Base-by-base conservation (phyloP, 306 rosid species). In the Castanopsis chinensis region DNA sequence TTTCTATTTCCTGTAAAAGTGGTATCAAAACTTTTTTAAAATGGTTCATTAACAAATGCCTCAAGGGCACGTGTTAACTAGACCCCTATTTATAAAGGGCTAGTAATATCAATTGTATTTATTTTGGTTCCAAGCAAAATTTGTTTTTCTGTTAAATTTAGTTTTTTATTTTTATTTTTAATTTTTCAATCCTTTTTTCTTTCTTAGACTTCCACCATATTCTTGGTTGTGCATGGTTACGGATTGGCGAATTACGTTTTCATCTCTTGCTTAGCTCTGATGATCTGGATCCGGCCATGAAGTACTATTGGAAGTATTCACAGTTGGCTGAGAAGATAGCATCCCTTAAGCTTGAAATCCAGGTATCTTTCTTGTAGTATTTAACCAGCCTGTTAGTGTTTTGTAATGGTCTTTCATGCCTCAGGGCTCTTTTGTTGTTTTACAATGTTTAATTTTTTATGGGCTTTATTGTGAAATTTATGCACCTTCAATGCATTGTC, bases 241-340 rank as follows among this genome's bases (percentile, higher is more conserved):
- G 57, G 75, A 90, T 91, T 77, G 99, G 99, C 68, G 87, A 70
- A 51, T 80, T 95, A 49, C 97, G 96, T 73, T 83, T 92, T 72
- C 83, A 84, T 71, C 97, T 95, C 72, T 81, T 95, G 91, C 94
- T 91, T 74, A 78, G 91, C 85, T 83, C 88, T 70, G 86, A 78
- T 77, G 93, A 89, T 76, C 37, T 92, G 69, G 99, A 95, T 90
- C 99, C 99, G 56, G 87, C 90, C 75, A 77, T 88, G 92, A 92
- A 95, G 80, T 88, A 92, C 83, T 71, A 79, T 79, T 88, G 86
- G 85, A 90, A 92, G 90, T 74, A 90, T 82, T 71, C 81, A 55
- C 89, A 89, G 73, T 84, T 90, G 37, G 81, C 83, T 54, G 97
- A 89, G 61, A 90, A 80, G 80, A 90, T 89, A 83, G 83, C 92